Percentiles rank a stretch among this genome's conserved stretches.
Conservation (phyloP, 2,329 filamentous ascomycete species). For the Elsinoe necatrix region DNA sequence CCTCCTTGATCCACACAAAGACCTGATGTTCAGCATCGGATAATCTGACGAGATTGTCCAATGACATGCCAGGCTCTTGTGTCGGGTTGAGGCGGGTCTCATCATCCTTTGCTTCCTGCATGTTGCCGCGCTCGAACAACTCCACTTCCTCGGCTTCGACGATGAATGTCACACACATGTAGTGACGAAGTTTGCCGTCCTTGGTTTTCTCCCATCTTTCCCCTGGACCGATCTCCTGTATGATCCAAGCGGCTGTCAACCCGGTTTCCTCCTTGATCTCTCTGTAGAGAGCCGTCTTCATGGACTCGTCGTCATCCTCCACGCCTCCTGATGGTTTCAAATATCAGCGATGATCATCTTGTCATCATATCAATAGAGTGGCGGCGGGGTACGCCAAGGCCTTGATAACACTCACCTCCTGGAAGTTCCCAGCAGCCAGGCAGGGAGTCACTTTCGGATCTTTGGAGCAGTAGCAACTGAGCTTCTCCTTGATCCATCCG, state of each 20-base stretch:
- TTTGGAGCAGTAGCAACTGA: conserved; percentile 38
- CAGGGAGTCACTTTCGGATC: conserved; percentile 34
- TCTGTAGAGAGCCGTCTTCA: conserved; percentile 39
- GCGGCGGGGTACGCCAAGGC: conserved; percentile 11
- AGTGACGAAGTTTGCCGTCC: conserved; percentile 14
- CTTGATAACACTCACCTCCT: conserved; percentile 39
- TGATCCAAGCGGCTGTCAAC: conserved; percentile 28
- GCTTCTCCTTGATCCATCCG: conserved; percentile 17
- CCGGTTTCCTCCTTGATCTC: conserved; percentile 45
- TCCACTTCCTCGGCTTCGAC: conserved; percentile 18
- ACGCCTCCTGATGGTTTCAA: conserved; percentile 9
- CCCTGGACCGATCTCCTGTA: conserved; percentile 21
- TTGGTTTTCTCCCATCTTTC: conserved; percentile 17
- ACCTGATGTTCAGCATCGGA: conserved; percentile 33
- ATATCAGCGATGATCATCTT: background rate
- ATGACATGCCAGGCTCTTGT: conserved; percentile 3
- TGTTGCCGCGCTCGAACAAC: background rate
- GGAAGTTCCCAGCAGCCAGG: conserved; percentile 43
- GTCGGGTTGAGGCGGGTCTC: conserved; percentile 13
- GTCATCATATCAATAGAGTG: conserved; percentile 2
- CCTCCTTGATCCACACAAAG: conserved; percentile 34
- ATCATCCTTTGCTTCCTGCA: conserved; percentile 5
- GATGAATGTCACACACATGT: conserved; percentile 18
- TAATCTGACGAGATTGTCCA: conserved; percentile 4
- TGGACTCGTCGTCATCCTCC: conserved; percentile 29